These are phyloP conservation scores for Chionographis japonica DNA, from an alignment of 106 monocot species.

Conservation along the genomic window DNA sequence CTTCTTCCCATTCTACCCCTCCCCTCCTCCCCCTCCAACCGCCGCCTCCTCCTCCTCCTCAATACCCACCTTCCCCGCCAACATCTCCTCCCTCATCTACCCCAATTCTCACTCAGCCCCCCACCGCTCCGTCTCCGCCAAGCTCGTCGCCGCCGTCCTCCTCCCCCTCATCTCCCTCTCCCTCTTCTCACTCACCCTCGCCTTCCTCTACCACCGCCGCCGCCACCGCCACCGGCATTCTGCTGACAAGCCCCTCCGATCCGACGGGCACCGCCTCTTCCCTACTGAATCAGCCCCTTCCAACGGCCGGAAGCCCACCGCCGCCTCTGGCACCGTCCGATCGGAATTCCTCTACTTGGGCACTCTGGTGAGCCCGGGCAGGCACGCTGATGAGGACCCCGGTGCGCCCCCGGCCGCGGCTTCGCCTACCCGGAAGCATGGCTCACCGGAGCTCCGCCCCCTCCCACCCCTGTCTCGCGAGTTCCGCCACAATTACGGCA, in stretches of 20 bases:
- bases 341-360: slow-evolving; percentile 20
- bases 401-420: not conserved
- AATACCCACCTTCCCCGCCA: slow-evolving; percentile 16
- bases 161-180: no score
- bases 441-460: slow-evolving; percentile 52
- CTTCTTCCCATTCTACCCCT: slow-evolving; percentile 27
- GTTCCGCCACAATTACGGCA: not conserved
- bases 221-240: not conserved
- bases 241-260: not conserved
- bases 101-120: slow-evolving; percentile 8
- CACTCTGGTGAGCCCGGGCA: slow-evolving; percentile 21
- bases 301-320: not conserved
- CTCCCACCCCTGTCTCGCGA: slow-evolving; percentile 34
- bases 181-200: no score
- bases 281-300: not conserved
- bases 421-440: slow-evolving; percentile 8
- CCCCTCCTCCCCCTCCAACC: slow-evolving; percentile 22
- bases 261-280: slow-evolving; percentile 4
- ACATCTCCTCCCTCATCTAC: slow-evolving; percentile 15
- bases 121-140: not conserved
- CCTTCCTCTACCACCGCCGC: not conserved
- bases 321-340: slow-evolving; percentile 5
- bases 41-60: slow-evolving; percentile 19
- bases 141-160: not conserved
- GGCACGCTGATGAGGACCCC: not conserved